A percentile compares a stretch with the other conserved stretches of the same genome.
Conservation (phyloP, 352 stramenopile genomes). For the Globisporangium spiculum region DNA sequence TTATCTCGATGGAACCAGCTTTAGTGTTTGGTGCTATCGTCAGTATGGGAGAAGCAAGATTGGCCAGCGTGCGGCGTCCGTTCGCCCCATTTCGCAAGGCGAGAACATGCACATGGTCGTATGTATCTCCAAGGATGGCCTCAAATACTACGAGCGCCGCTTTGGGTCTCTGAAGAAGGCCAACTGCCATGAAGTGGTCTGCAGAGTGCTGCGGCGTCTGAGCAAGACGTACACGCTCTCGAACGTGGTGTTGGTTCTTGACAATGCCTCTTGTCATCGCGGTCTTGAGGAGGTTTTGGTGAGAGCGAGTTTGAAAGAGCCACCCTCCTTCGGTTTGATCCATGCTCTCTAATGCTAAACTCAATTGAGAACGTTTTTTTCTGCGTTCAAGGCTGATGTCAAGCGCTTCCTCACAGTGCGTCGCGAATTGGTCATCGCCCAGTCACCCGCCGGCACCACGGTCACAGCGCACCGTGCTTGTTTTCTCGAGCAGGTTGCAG, state of each 20-base stretch:
- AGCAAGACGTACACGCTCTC: not conserved
- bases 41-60: not conserved
- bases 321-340: not conserved
- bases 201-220: not conserved
- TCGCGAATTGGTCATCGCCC: not conserved
- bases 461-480: not conserved
- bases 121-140: not conserved
- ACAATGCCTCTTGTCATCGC: not conserved
- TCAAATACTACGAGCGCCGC: not conserved
- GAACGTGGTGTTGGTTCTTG: not conserved
- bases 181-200: not conserved
- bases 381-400: not conserved
- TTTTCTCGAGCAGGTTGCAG: not conserved
- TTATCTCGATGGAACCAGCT: not conserved
- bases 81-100: not conserved
- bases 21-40: slow-evolving; percentile 1
- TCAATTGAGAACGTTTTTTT: not conserved
- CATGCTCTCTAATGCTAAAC: not conserved
- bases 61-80: not conserved
- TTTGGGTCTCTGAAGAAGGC: not conserved
- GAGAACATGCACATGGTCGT: not conserved
- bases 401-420: not conserved
- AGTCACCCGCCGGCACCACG: not conserved
- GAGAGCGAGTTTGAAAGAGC: not conserved
- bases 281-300: not conserved